Base-by-base conservation (phyloP, 2,329 filamentous ascomycete genomes). In the Ophiostoma populinum region DNA sequence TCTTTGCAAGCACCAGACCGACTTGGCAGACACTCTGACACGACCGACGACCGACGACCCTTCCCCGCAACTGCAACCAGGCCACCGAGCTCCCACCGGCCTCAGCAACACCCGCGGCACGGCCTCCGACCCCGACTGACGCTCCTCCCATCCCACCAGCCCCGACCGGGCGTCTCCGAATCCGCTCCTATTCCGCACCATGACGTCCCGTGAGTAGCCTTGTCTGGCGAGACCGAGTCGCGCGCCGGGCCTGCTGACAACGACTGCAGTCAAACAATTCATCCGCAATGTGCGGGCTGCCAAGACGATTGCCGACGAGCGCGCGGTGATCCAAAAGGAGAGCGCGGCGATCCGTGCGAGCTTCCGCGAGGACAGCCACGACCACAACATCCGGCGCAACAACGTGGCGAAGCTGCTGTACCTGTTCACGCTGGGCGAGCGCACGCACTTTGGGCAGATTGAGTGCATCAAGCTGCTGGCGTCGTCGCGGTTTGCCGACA, bases 391-490 rank as follows among this genome's bases (percentile, higher is more conserved):
- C 49, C 77, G 87, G 61, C 77, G 90, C 54, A 98, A 98, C 65
- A 98, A 98, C 69, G 90, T 98, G 49, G 86, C 90, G 40, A 98
- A 98, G 59, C 73, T 98, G 24, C 71, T 98, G 25, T 98, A 98
- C 55, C 81, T 98, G 41, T 98, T 98, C 58, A 98, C 90, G 1
- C 70, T 98, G 27, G 90, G 90, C 44, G 90, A 98, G 61, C 74
- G 90, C 50, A 98, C 90, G 38, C 90, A 98, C 59, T 98, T 98
- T 55, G 90, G 90, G 34, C 90, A 98, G 65, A 98, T 98, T 53
- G 90, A 98, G 72, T 98, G 90, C 57, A 69, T 98, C 51, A 98
- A 98, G 61, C 72, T 98, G 34, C 71, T 98, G 39, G 90, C 90
- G 39, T 98, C 90, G 26, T 86, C 92, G 45, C 82, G 87, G 40